Evolutionary conservation across 176 grass and related monocot genomes (phyloP).

Genomic region (Saccharum spontaneum): DNA sequence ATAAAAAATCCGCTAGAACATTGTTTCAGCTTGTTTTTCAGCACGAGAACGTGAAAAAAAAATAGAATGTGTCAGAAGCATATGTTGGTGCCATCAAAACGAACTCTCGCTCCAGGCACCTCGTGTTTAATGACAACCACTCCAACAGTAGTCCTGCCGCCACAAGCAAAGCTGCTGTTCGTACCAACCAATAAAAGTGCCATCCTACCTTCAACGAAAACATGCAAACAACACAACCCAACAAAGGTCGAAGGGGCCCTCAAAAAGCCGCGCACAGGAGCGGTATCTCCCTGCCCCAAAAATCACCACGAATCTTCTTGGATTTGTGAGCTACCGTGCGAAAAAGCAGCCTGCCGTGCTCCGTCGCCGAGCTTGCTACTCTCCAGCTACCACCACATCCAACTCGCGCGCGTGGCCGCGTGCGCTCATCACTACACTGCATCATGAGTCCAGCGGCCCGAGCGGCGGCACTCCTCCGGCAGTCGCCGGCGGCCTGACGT

Average conservation of each 20-base stretch:
- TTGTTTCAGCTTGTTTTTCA: no score
- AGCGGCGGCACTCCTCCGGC: background rate
- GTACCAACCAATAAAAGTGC: conserved; percentile 36
- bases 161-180: conserved; percentile 15
- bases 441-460: background rate
- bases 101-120: background rate
- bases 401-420: no score
- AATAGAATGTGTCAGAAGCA: background rate
- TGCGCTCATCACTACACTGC: background rate
- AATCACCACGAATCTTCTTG: conserved; percentile 22
- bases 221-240: conserved; percentile 14
- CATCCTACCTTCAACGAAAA: conserved; percentile 30
- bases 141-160: background rate
- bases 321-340: conserved; percentile 3
- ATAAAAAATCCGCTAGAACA: no score
- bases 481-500: conserved; percentile 36
- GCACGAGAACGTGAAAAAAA: no score
- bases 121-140: background rate
- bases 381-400: background rate
- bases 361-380: no score
- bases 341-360: background rate
- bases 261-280: conserved; percentile 1
- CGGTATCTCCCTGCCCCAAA: background rate
- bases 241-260: background rate
- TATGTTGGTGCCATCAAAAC: conserved; percentile 15